Evolutionary conservation across 2,329 filamentous ascomycete species (phyloP), one percentile per base, ranked within the genome.

Genomic region (Alternaria viburni): DNA sequence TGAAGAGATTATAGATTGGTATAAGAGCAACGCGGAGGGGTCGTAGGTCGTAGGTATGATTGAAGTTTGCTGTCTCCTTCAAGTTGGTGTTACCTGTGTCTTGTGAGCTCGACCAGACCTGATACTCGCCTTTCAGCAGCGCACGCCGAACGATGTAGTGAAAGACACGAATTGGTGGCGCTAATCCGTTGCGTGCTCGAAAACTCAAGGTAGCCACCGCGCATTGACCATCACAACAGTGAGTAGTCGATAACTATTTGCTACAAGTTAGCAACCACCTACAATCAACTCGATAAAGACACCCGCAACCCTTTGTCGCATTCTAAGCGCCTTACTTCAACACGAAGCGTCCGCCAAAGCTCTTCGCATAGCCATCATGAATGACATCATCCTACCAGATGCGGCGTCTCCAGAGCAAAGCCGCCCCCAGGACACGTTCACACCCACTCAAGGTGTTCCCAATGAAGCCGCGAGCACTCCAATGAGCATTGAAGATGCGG

Each of bases 31-130:
- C 0, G 3, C 23, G 23, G 23, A 26, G 15, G 1, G 6, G 19
- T 1, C 21, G 44, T 23, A 23, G 23, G 2, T 49, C 0, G 13
- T 49, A 4, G 13, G 23, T 17, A 7, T 12, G 11, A 26, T 49
- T 28, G 15, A 41, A 11, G 36, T 41, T 41, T 41, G 36, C 15
- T 41, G 9, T 41, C 8, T 17, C 36, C 9, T 17, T 41, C n/a
- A 41, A 41, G n/a, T 41, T 17, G 0, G 36, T 0, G 11, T 10
- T 0, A 3, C 5, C 9, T 11, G n/a, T 1, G 5, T 17, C 0
- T 0, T 17, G 15, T 49, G 23, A 11, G 21, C 15, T 49, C 0
- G 15, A 17, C 6, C 6, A 21, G 17, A 8, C 10, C 0, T 13
- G 11, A 8, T 45, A 15, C 43, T 45, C 11, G 6, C 13, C 43